Percentiles rank a stretch among this genome's conserved stretches.
Evolutionary conservation across 1,139 yeast genomes (phyloP).

Genomic region (Scheffersomyces illinoinensis): DNA sequence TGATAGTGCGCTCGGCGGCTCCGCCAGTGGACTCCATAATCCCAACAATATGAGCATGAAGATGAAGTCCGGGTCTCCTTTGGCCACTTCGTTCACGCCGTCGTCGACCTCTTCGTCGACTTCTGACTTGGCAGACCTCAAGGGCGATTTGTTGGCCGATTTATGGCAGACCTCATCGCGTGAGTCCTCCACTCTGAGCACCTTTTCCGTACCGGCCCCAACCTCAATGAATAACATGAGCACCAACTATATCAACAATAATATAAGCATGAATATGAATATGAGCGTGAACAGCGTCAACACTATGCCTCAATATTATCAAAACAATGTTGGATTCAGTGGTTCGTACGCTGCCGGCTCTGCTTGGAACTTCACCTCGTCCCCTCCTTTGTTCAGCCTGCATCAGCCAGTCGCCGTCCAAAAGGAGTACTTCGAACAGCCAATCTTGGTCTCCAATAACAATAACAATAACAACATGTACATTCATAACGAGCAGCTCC

Average conservation of each 20-base stretch:
- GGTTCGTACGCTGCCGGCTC: background rate
- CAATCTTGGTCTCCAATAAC: background rate
- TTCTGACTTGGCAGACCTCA: slow-evolving; percentile 22
- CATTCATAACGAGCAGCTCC: background rate
- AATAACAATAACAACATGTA: background rate
- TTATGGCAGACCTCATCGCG: slow-evolving; percentile 30
- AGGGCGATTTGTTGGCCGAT: slow-evolving; percentile 34
- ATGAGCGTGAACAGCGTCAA: background rate
- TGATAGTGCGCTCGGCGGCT: background rate
- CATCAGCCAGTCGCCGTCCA: background rate
- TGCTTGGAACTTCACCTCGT: background rate
- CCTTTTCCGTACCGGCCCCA: background rate
- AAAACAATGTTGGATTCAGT: background rate
- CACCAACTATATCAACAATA: background rate
- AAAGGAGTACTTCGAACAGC: background rate
- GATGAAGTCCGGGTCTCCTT: slow-evolving; percentile 9
- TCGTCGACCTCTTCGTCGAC: slow-evolving; percentile 23
- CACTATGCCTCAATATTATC: background rate
- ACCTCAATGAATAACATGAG: background rate
- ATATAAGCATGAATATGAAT: background rate
- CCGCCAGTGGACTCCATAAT: background rate
- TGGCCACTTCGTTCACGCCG: slow-evolving; percentile 19
- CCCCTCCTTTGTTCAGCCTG: background rate
- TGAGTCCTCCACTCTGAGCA: slow-evolving; percentile 3
- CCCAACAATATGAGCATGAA: background rate